phyloP scores from a whole-genome alignment of 2,329 filamentous ascomycete species.

The Fusarium sp. region DNA sequence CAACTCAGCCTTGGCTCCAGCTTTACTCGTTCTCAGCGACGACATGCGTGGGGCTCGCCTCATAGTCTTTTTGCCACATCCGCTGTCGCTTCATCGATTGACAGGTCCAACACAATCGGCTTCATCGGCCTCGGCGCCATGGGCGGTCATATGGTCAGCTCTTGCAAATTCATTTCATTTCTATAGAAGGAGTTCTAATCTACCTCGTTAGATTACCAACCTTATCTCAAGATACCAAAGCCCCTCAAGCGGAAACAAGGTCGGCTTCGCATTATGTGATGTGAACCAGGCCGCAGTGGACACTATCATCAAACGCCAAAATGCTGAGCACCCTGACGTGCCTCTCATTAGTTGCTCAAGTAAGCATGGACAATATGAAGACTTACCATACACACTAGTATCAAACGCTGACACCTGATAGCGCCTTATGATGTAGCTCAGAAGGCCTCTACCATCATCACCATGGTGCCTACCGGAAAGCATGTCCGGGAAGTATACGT shows the following conservation, averaged over 20 bases:
- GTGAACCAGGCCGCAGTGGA: background rate
- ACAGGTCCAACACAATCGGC: background rate
- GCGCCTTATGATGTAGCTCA: background rate
- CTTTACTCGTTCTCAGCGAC: background rate
- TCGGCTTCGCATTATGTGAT: background rate
- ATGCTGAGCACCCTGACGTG: background rate
- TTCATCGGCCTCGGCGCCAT: background rate
- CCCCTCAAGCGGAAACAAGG: fast-evolving
- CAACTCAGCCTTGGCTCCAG: background rate
- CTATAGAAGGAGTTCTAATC: no score
- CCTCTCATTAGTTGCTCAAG: background rate
- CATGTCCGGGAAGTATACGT: background rate
- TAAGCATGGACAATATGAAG: background rate
- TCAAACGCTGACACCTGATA: background rate
- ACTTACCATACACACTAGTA: background rate
- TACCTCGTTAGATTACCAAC: background rate
- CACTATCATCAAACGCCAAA: background rate
- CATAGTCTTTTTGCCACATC: background rate
- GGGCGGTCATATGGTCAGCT: background rate
- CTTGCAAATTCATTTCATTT: background rate
- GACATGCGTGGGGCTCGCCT: background rate
- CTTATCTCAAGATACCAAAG: background rate
- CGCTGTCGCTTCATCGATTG: background rate
- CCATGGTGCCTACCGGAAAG: background rate
- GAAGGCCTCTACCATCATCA: background rate